Conservation (phyloP, 2,329 filamentous ascomycete genomes). For the Beauveria rudraprayagi region DNA sequence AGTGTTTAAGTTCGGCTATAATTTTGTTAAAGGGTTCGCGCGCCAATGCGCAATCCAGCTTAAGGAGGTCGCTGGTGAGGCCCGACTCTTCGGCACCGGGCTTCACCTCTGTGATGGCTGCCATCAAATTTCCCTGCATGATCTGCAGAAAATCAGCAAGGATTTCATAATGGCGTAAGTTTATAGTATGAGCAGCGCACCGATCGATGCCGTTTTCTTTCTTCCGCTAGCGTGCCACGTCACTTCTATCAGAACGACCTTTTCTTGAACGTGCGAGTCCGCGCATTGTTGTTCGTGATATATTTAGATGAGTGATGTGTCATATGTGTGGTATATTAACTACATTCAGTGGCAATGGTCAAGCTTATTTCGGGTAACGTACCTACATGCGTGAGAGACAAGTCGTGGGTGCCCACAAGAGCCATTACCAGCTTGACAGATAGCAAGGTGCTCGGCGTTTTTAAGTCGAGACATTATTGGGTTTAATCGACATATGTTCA, state of each 20-base stretch:
- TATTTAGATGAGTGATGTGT: background rate
- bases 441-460: too few relatives aligned
- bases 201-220: background rate
- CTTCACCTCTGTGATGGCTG: conserved; percentile 30
- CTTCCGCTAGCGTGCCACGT: background rate
- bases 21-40: background rate
- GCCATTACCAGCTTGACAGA: background rate
- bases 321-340: background rate
- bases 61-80: background rate
- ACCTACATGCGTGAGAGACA: background rate
- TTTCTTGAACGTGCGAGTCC: too few relatives aligned
- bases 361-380: too few relatives aligned
- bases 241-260: background rate
- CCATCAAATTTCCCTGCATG: background rate
- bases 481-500: too few relatives aligned
- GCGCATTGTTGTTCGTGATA: background rate
- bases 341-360: too few relatives aligned
- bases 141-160: background rate
- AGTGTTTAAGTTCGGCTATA: background rate
- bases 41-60: background rate
- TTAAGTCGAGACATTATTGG: too few relatives aligned
- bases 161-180: background rate
- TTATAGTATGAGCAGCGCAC: background rate
- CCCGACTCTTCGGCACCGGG: background rate
- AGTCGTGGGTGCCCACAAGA: background rate